phyloP scores from a whole-genome alignment of 1,139 yeast species.

The Taphrina populina region DNA sequence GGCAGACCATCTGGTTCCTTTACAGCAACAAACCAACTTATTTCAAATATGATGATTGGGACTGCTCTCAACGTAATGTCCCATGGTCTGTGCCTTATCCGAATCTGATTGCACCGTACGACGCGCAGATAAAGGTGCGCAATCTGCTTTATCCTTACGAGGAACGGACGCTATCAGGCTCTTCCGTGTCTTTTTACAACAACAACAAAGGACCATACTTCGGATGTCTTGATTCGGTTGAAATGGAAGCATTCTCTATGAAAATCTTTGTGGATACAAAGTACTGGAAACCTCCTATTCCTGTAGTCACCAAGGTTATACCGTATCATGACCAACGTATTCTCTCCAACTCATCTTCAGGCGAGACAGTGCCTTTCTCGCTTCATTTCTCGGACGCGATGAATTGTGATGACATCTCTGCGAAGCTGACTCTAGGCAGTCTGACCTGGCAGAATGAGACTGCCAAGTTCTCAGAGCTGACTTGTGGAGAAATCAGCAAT shows the following conservation, averaged over 20 bases:
- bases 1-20: slow-evolving; percentile 22
- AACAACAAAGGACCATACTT: slow-evolving; percentile 23
- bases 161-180: slow-evolving; percentile 12
- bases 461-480: slow-evolving; percentile 1
- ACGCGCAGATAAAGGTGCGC: slow-evolving; percentile 16
- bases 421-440: slow-evolving; percentile 5
- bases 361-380: slow-evolving; percentile 4
- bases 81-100: slow-evolving; percentile 21
- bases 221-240: slow-evolving; percentile 28
- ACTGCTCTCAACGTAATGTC: slow-evolving; percentile 7
- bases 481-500: slow-evolving; percentile 1
- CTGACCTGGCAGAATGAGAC: slow-evolving; percentile 2
- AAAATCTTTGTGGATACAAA: slow-evolving; percentile 24
- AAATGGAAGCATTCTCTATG: slow-evolving; percentile 28
- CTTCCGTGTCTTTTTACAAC: slow-evolving; percentile 22
- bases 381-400: slow-evolving; percentile 32
- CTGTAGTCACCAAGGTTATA: slow-evolving; percentile 10
- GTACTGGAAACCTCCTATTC: slow-evolving; percentile 24
- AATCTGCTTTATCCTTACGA: slow-evolving; percentile 33
- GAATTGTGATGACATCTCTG: slow-evolving; percentile 23
- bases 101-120: slow-evolving; percentile 31
- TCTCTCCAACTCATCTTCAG: not conserved
- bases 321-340: slow-evolving; percentile 33
- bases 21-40: slow-evolving; percentile 14
- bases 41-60: slow-evolving; percentile 6